Evolutionary conservation across 495 filamentous ascomycete species (phyloP).

Genomic region (Penicillium mononematosum): DNA sequence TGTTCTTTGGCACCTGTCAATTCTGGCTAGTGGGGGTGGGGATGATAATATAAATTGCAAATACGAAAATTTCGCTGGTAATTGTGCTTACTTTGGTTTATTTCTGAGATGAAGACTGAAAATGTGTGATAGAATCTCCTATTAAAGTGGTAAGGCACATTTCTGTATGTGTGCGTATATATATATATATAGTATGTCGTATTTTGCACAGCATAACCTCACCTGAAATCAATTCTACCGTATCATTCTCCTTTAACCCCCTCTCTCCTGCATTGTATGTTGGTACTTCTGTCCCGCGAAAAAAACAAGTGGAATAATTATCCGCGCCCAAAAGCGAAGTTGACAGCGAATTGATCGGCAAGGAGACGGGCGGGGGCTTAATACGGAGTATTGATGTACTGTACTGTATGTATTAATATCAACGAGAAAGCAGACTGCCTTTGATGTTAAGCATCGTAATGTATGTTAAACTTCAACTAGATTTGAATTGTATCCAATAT

Average conservation of each 20-base stretch:
- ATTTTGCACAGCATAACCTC: neutral
- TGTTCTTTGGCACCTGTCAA: slow-evolving; percentile 9
- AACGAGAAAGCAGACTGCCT: neutral
- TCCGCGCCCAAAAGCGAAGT: neutral
- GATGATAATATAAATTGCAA: neutral
- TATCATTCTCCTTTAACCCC: neutral
- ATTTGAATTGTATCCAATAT: neutral
- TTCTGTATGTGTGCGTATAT: neutral
- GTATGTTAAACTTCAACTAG: no score
- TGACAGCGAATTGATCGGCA: slow-evolving; percentile 1
- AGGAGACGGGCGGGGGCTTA: no score
- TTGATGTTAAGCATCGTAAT: neutral
- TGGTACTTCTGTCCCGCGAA: slow-evolving; percentile 18
- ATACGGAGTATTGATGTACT: neutral
- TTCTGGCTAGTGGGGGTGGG: slow-evolving; percentile 8
- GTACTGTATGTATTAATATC: neutral
- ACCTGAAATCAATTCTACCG: neutral
- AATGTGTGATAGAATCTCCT: neutral
- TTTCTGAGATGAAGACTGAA: neutral
- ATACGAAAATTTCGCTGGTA: neutral
- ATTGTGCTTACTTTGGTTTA: neutral
- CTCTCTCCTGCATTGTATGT: slow-evolving; percentile 4
- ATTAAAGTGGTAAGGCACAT: neutral
- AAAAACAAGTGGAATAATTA: slow-evolving; percentile 3
- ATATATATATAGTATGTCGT: neutral